Base-by-base conservation (phyloP, 192 early-diverging fungal species). In the Diversispora eburnea region DNA sequence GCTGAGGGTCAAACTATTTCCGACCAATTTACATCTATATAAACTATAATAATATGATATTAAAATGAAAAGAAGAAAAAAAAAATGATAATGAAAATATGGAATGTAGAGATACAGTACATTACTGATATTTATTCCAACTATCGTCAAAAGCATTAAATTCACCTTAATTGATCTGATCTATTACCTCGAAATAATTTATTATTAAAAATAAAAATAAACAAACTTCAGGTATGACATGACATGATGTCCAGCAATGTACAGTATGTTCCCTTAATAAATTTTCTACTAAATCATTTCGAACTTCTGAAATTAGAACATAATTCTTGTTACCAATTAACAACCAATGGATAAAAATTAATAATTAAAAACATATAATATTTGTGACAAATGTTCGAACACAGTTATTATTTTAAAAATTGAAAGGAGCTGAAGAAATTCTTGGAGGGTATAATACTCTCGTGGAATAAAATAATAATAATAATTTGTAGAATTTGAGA, bases 231-330 rank as follows among this genome's bases (percentile, higher is more conserved):
- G 96, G 95, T 75, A n/a, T n/a, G n/a, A n/a, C n/a, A 98, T 97
- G 41, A 95, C 92, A 88, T 94, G 97, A 73, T 98, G 96, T 0
- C 98, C 95, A 10, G 98, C 98, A 74, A 99, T 97, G 3, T n/a
- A n/a, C n/a, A n/a, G 95, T 99, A 42, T 98, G 83, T 4, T 95
- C 95, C 1, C 95, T 94, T 3, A 99, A 79, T 25, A 99, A 84
- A 79, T 99, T 99, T 65, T 99, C 98, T 10, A 97, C 89, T 0
- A 94, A 96, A 79, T 99, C 98, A 81, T 96, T 99, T 57, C 98
- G 88, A 43, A 99, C 91, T 79, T 99, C 98, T 17, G 96, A 93
- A 48, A 99, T 85, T 0, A 96, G 98, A 6, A 99, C 94, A 72
- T 65, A 54, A 12, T 10, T 62, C 33, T 47, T 45, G 1, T 12